Percentiles rank a stretch among this genome's conserved stretches.
These are phyloP conservation scores for Physaria fendleri DNA, from an alignment of 345 rosid species.

Conservation along the genomic window DNA sequence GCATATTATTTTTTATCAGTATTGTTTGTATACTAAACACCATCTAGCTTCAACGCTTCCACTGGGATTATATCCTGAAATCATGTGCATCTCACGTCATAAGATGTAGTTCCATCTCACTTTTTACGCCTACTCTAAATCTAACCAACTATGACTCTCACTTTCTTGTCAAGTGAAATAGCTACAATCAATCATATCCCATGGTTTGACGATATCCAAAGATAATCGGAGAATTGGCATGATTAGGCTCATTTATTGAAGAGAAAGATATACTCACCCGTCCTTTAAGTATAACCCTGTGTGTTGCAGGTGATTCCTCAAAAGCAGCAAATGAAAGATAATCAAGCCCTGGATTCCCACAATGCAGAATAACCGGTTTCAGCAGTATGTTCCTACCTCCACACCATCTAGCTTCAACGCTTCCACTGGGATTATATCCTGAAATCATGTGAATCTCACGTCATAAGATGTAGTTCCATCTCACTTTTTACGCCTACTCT, in stretches of 20 bases:
- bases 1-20: too few species aligned
- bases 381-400: conserved; percentile 46
- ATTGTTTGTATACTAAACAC: too few species aligned
- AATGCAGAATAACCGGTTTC: background rate
- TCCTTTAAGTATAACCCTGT: conserved; percentile 28
- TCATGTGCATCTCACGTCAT: background rate
- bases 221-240: background rate
- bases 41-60: conserved; percentile 59
- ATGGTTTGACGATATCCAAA: background rate
- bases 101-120: background rate
- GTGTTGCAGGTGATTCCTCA: conserved; percentile 34
- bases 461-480: too few species aligned
- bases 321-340: conserved; percentile 74
- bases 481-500: background rate
- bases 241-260: background rate
- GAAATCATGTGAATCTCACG: too few species aligned
- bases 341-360: conserved; percentile 54
- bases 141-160: conserved; percentile 2
- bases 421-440: conserved; percentile 64
- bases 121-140: background rate
- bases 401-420: conserved; percentile 56
- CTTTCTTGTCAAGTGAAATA: background rate
- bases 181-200: background rate
- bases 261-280: conserved; percentile 21
- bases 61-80: conserved; percentile 54